phyloP scores from a whole-genome alignment of 257 asterid genomes.

The Orobanche coerulescens region DNA sequence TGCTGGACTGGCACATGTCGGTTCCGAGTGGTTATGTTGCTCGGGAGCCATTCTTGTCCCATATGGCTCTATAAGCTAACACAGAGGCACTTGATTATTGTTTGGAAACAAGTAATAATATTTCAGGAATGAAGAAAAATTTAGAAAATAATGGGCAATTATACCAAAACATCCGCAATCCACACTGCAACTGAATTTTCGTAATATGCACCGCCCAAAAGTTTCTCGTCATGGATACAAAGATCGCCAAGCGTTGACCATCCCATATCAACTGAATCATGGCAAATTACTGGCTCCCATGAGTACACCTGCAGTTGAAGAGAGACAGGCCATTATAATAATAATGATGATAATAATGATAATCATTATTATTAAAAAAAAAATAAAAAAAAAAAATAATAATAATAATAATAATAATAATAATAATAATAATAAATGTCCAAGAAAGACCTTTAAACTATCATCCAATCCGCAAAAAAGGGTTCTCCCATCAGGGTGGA shows the following conservation, averaged over 20 bases:
- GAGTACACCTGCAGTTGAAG: conserved; percentile 69
- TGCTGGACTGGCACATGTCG: conserved; percentile 39
- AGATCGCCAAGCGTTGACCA: conserved; percentile 95
- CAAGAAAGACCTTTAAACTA: conserved; percentile 74
- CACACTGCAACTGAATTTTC: conserved; percentile 88
- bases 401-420: background rate
- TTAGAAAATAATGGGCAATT: conserved; percentile 8
- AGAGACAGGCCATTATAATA: conserved; percentile 20
- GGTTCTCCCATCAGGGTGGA: conserved; percentile 92
- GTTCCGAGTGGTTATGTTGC: conserved; percentile 41
- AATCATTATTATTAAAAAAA: no score
- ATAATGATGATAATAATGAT: no score
- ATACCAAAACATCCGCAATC: conserved; percentile 93
- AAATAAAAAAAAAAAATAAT: no score
- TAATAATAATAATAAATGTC: background rate
- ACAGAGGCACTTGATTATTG: conserved; percentile 13
- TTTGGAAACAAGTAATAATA: conserved; percentile 1
- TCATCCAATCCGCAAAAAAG: conserved; percentile 90
- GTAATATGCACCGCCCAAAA: conserved; percentile 87
- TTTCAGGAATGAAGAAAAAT: background rate
- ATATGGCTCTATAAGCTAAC: conserved; percentile 49
- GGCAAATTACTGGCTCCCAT: conserved; percentile 97
- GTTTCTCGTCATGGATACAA: conserved; percentile 83
- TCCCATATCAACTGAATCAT: conserved; percentile 91
- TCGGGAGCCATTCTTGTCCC: conserved; percentile 49